Base-by-base conservation (phyloP, 345 rosid species). In the Populus alba region DNA sequence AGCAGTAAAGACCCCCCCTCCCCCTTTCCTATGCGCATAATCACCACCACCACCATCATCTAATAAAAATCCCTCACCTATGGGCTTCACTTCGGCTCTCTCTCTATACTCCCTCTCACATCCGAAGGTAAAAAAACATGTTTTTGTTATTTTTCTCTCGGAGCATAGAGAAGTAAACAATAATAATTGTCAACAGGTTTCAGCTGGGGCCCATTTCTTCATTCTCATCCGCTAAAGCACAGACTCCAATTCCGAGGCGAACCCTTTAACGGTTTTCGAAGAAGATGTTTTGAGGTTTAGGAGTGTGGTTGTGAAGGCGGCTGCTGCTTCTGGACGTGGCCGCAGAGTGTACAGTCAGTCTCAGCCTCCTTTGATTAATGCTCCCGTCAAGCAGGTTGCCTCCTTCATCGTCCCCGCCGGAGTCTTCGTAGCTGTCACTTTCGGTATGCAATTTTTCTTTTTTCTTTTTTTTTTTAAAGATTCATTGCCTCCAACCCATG, bases 341-440 rank as follows among this genome's bases (percentile, higher is more conserved):
- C 91, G 94, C 77, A 88, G 86, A 75, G 90, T 71, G 33, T 92
- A 91, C 69, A 80, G 87, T 70, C 87, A 91, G 90, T 88, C 96
- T 55, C 94, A 89, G 81, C 86, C 75, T 79, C 75, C 88, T 55
- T 76, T 84, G 29, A 66, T 85, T 72, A 85, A 59, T 63, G 87
- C 86, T 84, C 84, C 88, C 11, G 85, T 88, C 35, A 86, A 89
- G 88, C 90, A 88, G 87, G 70, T 90, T 85, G 89, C 92, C 20
- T 87, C 96, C 1, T 81, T 81, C 45, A 81, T 85, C 38, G 85
- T 82, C 29, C 97, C 98, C 0, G 88, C 94, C 2, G 97, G 88
- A 61, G 86, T 86, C 5, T 85, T 92, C 43, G 72, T 89, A 15
- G 87, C 87, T 8, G 88, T 85, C 81, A 84, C 93, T 41, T 93